phyloP scores from a whole-genome alignment of 2,329 filamentous ascomycete species.

The Diaporthe batatas region DNA sequence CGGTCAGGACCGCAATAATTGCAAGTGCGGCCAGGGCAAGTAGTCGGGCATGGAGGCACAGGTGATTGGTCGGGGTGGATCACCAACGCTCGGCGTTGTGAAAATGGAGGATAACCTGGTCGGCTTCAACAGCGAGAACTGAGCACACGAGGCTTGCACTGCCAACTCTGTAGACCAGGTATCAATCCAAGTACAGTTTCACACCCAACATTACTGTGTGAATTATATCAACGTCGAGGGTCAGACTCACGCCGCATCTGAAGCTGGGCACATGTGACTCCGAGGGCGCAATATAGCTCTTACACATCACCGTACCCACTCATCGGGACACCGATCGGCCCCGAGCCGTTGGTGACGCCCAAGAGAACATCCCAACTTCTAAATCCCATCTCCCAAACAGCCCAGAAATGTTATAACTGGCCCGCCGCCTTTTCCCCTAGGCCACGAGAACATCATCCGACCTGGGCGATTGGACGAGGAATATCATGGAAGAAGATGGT shows the following conservation, averaged over 20 bases:
- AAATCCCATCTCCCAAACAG: not conserved
- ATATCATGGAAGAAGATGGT: not conserved
- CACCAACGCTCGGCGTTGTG: no score
- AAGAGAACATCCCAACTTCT: not conserved
- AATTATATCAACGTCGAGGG: not conserved
- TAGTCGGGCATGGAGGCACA: not conserved
- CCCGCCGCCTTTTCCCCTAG: not conserved
- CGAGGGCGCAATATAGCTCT: not conserved
- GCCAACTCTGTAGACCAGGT: not conserved
- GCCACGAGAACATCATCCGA: not conserved
- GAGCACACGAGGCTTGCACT: not conserved
- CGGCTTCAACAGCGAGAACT: no score
- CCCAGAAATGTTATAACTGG: not conserved
- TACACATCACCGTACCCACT: not conserved
- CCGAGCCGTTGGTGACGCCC: not conserved
- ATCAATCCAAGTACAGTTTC: not conserved
- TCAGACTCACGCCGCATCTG: not conserved
- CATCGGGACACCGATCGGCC: not conserved
- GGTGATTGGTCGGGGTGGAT: not conserved
- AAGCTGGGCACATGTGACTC: not conserved
- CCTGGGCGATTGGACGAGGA: not conserved
- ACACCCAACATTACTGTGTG: not conserved
- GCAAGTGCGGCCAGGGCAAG: not conserved
- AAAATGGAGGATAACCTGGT: not conserved
- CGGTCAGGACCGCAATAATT: not conserved